Evolutionary conservation across 1,139 yeast species (phyloP).

Genomic region (Nakaseomyces sp.): DNA sequence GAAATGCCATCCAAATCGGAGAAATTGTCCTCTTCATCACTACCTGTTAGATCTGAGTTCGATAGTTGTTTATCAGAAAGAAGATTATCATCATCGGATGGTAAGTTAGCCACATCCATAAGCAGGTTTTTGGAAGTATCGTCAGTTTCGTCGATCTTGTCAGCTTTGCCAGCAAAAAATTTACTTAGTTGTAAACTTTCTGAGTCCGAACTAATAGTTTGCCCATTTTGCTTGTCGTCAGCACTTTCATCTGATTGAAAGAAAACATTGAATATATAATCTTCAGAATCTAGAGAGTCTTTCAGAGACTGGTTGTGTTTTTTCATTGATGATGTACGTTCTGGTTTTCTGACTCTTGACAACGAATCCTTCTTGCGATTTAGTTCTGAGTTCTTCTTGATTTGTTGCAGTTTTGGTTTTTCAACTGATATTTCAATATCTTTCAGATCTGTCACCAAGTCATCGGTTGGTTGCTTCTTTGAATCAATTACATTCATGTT

Average conservation of each 20-base stretch:
- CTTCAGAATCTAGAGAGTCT: conserved; percentile 22
- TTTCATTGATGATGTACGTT: background rate
- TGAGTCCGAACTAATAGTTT: background rate
- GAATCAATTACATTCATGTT: too few relatives aligned
- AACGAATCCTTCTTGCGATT: conserved; percentile 18
- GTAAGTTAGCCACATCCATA: conserved; percentile 31
- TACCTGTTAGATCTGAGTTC: conserved; percentile 8
- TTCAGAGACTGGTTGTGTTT: conserved; percentile 20
- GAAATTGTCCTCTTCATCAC: conserved; percentile 7
- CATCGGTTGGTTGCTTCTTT: conserved; percentile 11
- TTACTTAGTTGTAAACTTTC: conserved; percentile 6
- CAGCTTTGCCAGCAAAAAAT: conserved; percentile 17
- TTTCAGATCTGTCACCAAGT: conserved; percentile 24
- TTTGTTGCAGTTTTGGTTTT: conserved; percentile 31
- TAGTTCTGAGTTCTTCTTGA: conserved; percentile 29
- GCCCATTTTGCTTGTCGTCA: conserved; percentile 18
- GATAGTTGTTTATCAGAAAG: conserved; percentile 11
- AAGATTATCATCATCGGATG: conserved; percentile 29
- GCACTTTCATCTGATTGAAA: conserved; percentile 30
- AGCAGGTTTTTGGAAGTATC: conserved; percentile 33
- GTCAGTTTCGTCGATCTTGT: conserved; percentile 33
- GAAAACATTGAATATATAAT: conserved; percentile 29
- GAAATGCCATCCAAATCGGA: conserved; percentile 5
- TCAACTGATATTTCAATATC: conserved; percentile 11
- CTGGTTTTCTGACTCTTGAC: conserved; percentile 22